Conservation (phyloP, 1,139 yeast species). For the Geotrichum histeridarum region DNA sequence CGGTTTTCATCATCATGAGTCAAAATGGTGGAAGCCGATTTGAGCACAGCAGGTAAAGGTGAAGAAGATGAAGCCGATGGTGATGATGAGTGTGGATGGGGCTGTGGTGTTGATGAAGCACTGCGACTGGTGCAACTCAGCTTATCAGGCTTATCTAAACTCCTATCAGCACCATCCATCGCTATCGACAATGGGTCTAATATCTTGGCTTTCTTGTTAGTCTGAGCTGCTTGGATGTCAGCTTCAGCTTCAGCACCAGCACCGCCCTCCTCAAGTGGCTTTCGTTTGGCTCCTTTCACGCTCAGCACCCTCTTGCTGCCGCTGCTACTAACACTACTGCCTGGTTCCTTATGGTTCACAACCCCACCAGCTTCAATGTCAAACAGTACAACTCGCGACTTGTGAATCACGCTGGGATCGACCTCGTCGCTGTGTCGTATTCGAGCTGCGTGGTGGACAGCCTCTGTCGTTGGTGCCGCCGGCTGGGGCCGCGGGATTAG, state of each 20-base stretch:
- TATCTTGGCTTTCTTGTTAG: too few species aligned
- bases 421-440: slow-evolving; percentile 4
- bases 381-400: slow-evolving; percentile 5
- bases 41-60: too few species aligned
- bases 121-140: too few species aligned
- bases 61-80: too few species aligned
- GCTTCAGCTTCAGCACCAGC: background rate
- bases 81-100: too few species aligned
- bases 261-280: background rate
- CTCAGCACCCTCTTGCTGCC: background rate
- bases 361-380: background rate
- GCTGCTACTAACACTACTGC: background rate
- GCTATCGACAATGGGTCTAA: too few species aligned
- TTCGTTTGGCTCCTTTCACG: background rate
- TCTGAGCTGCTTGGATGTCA: background rate
- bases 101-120: too few species aligned
- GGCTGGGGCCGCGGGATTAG: background rate
- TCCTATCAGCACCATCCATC: background rate
- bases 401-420: slow-evolving; percentile 5
- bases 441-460: slow-evolving; percentile 5
- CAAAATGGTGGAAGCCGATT: too few species aligned
- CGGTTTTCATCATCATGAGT: too few species aligned
- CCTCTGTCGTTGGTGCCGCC: background rate
- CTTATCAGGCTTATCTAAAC: too few species aligned
- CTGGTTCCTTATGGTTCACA: background rate